Evolutionary conservation across 2,329 filamentous ascomycete species (phyloP).

Genomic region (Colletotrichum sp.): DNA sequence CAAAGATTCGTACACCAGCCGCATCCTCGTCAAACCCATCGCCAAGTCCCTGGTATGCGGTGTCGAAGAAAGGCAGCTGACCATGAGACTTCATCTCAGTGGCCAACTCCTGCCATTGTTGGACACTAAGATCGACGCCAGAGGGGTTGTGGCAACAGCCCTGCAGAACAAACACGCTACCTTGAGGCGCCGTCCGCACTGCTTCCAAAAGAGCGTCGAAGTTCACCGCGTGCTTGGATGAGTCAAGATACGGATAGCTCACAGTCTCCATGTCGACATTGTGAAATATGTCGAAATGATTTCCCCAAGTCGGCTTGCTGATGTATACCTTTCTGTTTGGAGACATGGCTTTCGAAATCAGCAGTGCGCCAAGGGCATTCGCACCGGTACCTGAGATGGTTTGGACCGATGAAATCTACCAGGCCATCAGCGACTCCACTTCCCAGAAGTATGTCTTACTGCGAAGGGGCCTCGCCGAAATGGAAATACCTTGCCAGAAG

Average conservation of each 20-base stretch:
- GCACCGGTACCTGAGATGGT: conserved; percentile 43
- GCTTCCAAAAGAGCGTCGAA: conserved; percentile 29
- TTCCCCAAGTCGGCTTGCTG: conserved; percentile 36
- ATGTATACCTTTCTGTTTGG: conserved; percentile 32
- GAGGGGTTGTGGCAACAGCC: conserved; percentile 43
- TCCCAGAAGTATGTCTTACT: no score
- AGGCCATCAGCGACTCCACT: not conserved
- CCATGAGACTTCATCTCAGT: conserved; percentile 23
- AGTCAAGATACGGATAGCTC: conserved; percentile 35
- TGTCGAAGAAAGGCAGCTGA: conserved; percentile 38
- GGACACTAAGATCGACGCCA: conserved; percentile 32
- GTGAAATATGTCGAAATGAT: conserved; percentile 35
- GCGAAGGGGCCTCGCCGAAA: not conserved
- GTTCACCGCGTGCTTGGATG: conserved; percentile 27
- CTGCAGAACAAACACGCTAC: conserved; percentile 39
- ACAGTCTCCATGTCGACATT: conserved; percentile 31
- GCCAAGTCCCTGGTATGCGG: conserved; percentile 42
- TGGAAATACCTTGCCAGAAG: not conserved
- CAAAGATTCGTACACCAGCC: conserved; percentile 30
- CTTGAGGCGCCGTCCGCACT: conserved; percentile 26
- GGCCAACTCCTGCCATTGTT: conserved; percentile 35
- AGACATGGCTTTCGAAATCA: conserved; percentile 29
- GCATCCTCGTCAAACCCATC: conserved; percentile 36
- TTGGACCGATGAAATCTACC: conserved; percentile 37
- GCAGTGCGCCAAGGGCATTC: conserved; percentile 37